These are phyloP conservation scores for Evansstolkia leycettana DNA, from an alignment of 495 filamentous ascomycete genomes.

Conservation along the genomic window DNA sequence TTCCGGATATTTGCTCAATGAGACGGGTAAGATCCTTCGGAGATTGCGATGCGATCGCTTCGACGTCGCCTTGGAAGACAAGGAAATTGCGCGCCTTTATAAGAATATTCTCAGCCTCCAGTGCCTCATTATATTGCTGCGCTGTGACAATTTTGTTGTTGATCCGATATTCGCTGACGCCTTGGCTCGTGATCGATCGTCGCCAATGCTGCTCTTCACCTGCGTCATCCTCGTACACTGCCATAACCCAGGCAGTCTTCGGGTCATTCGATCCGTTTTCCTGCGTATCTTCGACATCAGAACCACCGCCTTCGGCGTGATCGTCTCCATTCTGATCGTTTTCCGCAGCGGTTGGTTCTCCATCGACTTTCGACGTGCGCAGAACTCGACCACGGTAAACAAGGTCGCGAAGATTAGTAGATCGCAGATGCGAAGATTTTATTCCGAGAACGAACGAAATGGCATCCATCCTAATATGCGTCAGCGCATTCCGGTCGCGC, in stretches of 20 bases:
- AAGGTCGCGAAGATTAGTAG: slow-evolving; percentile 85
- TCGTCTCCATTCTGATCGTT: slow-evolving; percentile 39
- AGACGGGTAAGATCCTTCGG: slow-evolving; percentile 87
- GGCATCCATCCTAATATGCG: slow-evolving; percentile 73
- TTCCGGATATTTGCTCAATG: slow-evolving; percentile 96
- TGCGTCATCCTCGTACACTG: slow-evolving; percentile 95
- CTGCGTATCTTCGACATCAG: slow-evolving; percentile 31
- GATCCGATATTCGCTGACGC: slow-evolving; percentile 91
- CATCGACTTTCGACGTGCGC: slow-evolving; percentile 80
- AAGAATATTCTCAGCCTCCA: slow-evolving; percentile 90
- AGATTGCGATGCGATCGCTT: slow-evolving; percentile 91
- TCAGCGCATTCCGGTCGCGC: slow-evolving; percentile 9
- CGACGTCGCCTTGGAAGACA: slow-evolving; percentile 96
- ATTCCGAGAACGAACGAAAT: slow-evolving; percentile 99
- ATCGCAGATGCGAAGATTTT: slow-evolving; percentile 93
- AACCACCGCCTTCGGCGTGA: slow-evolving; percentile 18
- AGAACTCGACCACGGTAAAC: slow-evolving; percentile 94
- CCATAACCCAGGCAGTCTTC: slow-evolving; percentile 95
- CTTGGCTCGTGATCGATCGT: slow-evolving; percentile 76
- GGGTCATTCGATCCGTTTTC: slow-evolving; percentile 58
- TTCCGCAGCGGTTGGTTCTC: slow-evolving; percentile 61
- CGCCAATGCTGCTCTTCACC: slow-evolving; percentile 95
- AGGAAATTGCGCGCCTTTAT: slow-evolving; percentile 97
- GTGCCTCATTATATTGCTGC: slow-evolving; percentile 82
- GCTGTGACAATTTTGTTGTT: slow-evolving; percentile 83